phyloP scores from a whole-genome alignment of 176 grass and related monocot genomes.

The Avena atlantica region DNA sequence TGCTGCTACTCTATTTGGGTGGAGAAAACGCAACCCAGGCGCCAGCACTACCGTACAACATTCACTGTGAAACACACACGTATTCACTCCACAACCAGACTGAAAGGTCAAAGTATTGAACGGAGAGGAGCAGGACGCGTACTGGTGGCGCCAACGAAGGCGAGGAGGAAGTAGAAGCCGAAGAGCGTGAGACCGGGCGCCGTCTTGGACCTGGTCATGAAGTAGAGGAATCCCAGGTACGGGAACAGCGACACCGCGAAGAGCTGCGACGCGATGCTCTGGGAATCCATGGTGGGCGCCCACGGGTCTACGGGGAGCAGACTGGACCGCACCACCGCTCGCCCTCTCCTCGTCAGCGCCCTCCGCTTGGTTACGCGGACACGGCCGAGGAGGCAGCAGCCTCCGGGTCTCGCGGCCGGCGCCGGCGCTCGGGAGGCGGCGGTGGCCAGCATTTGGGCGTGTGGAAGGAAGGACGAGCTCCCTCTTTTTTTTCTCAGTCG shows the following conservation, averaged over 20 bases:
- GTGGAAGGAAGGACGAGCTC: not conserved
- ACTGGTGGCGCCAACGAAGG: constrained; percentile 94
- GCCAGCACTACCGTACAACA: not conserved
- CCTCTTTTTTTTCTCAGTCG: not conserved
- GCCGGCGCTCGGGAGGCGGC: constrained; percentile 33
- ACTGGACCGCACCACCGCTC: constrained; percentile 44
- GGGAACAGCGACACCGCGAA: constrained; percentile 95
- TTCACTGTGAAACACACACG: not conserved
- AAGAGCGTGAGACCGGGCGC: constrained; percentile 86
- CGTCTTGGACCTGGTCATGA: constrained; percentile 82
- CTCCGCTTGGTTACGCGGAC: not conserved
- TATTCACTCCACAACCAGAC: not conserved
- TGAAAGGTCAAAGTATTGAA: not conserved
- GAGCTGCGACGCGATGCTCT: constrained; percentile 88
- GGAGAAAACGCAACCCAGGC: not conserved
- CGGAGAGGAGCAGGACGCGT: not conserved
- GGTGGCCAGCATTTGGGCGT: constrained; percentile 46
- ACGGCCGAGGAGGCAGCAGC: not conserved
- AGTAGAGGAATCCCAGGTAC: constrained; percentile 93
- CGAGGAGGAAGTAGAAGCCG: constrained; percentile 96
- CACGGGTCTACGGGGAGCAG: constrained; percentile 89
- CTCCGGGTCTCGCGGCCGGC: not conserved
- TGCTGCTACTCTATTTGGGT: not conserved
- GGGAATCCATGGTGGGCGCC: constrained; percentile 80
- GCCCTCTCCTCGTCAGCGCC: not conserved